These are phyloP conservation scores for Didymella pinodella DNA, from an alignment of 2,329 filamentous ascomycete species.

Conservation along the genomic window DNA sequence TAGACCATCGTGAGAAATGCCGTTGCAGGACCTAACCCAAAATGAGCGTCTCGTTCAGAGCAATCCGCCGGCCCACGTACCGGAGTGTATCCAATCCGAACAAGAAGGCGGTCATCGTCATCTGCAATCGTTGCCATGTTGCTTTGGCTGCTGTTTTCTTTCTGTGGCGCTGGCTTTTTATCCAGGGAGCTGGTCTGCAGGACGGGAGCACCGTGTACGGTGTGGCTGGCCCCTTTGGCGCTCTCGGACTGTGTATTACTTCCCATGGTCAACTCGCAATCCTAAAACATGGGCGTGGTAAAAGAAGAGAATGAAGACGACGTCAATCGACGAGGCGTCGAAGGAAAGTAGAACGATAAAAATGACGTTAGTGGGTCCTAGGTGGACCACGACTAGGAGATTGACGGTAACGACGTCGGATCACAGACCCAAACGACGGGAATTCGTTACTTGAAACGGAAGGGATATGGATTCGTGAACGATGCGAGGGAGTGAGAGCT, in stretches of 20 bases:
- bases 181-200: conserved; percentile 30
- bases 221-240: conserved; percentile 27
- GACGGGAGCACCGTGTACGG: conserved; percentile 21
- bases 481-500: conserved; percentile 30
- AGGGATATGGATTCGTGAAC: conserved; percentile 36
- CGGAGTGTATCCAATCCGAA: conserved; percentile 69
- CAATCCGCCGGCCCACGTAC: conserved; percentile 50
- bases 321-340: conserved; percentile 22
- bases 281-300: conserved; percentile 31
- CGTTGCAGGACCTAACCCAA: conserved; percentile 63
- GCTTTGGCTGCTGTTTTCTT: conserved; percentile 22
- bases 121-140: conserved; percentile 62
- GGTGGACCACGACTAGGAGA: conserved; percentile 37
- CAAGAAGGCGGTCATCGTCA: conserved; percentile 67
- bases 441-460: conserved; percentile 38
- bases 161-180: conserved; percentile 38
- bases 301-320: conserved; percentile 14
- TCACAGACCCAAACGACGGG: conserved; percentile 35
- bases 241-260: conserved; percentile 29
- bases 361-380: conserved; percentile 40
- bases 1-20: conserved; percentile 73
- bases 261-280: conserved; percentile 41
- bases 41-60: conserved; percentile 27
- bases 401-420: conserved; percentile 40
- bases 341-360: conserved; percentile 34